Evolutionary conservation across 306 rosid species (phyloP), one percentile per base, ranked within the genome.

Genomic region (Myrica gale): DNA sequence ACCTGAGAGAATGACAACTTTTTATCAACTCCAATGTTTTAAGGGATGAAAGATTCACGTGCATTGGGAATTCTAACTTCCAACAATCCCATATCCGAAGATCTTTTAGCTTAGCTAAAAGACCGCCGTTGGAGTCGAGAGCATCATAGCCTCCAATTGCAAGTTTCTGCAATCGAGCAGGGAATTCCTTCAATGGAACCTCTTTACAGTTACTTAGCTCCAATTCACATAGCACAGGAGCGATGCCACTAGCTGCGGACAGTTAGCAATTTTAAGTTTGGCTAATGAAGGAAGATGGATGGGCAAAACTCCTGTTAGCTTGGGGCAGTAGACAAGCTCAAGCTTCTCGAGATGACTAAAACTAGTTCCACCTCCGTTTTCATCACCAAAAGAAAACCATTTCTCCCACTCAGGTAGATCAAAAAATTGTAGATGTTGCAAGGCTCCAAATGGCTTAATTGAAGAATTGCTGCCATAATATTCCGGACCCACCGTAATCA

Each of bases 1-100:
- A 75, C 72, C 6, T 10, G 17, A 75, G 44, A 19, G 79, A 75
- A 50, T 41, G 63, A 12, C 72, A 75, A 32, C 72, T 75, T n/a
- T 0, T 12, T 48, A 12, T 50, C 9, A 75, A 32, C 61, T 5
- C 1, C 5, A 78, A 15, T 1, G 0, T 5, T 46, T 76, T 20
- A 23, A 45, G 70, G 13, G 23, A 12, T 32, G 19, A 0, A 9
- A 46, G 15, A 7, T 13, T 45, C 5, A n/a, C 8, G 39, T 76
- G 68, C 57, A 4, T 55, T 11, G 73, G 74, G 15, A 76, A 17
- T 45, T 67, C 73, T 23, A 76, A 9, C 65, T 55, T 55, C 11
- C 6, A 10, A 68, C 48, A 76, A 11, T 7, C 2, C n/a, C 13
- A 1, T 8, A 75, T 42, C 5, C 7, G 13, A 19, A 65, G 72